A percentile compares a stretch with the other conserved stretches of the same genome.
phyloP scores from a whole-genome alignment of 352 stramenopile genomes.

The Phytophthora podocarpi region DNA sequence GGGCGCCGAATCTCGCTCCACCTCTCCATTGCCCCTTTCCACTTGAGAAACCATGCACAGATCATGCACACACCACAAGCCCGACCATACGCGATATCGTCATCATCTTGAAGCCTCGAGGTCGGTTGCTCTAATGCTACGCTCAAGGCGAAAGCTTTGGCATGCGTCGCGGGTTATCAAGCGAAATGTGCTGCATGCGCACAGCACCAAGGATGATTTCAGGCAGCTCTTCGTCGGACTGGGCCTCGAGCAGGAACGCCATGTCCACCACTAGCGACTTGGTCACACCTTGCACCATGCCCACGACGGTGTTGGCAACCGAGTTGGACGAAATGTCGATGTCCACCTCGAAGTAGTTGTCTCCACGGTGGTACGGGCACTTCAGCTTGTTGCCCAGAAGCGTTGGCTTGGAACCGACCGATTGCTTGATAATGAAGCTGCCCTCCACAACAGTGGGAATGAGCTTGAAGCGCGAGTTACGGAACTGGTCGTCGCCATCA shows the following conservation, averaged over 20 bases:
- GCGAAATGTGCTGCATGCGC: conserved; percentile 82
- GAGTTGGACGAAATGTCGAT: conserved; percentile 95
- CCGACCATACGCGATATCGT: not conserved
- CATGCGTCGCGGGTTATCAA: conserved; percentile 76
- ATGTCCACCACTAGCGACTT: conserved; percentile 91
- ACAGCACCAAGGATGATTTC: conserved; percentile 83
- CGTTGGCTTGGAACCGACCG: conserved; percentile 95
- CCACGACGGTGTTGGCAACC: conserved; percentile 90
- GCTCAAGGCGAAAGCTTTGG: conserved; percentile 35
- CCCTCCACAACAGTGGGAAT: conserved; percentile 97
- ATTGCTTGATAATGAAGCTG: conserved; percentile 96
- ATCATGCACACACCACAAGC: not conserved
- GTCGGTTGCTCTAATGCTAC: not conserved
- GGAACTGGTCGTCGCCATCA: conserved; percentile 95
- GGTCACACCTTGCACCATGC: conserved; percentile 90
- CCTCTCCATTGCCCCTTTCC: conserved; percentile 1
- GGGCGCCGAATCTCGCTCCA: not conserved
- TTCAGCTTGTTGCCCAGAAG: conserved; percentile 98
- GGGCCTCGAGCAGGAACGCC: conserved; percentile 87
- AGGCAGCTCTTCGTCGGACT: conserved; percentile 87
- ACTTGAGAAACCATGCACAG: conserved; percentile 5
- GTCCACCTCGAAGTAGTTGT: conserved; percentile 96
- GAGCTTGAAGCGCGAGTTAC: conserved; percentile 98
- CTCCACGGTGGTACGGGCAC: conserved; percentile 81
- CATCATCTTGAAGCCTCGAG: conserved; percentile 3